Base-by-base conservation (phyloP, 2,329 filamentous ascomycete genomes). In the Sphaerulina vaccinii region DNA sequence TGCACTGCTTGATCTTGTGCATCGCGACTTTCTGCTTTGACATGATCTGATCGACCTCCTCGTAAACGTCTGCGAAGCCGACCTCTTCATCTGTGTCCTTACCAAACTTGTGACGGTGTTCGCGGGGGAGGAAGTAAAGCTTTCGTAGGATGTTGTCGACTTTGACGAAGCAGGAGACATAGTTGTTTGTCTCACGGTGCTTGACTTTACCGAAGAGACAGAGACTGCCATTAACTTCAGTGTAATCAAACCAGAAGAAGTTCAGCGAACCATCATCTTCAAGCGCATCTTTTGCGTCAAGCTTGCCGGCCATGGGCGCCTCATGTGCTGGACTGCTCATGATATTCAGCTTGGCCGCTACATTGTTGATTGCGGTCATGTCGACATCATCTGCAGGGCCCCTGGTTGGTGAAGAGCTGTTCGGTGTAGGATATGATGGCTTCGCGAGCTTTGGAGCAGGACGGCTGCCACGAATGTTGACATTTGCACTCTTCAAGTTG, bases 241-340 rank as follows among this genome's bases (percentile, higher is more conserved):
- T 90, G 66, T 96, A 99, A 71, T 99, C 93, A 6, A 88, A 87
- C 93, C 93, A 99, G 75, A 96, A 99, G 75, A 99, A 90, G 61
- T 86, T 86, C 23, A 99, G 77, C 62, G 88, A 95, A 29, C 92
- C 93, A 65, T 99, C 91, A 57, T 88, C 84, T 69, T 97, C 92
- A n/a, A 95, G 74, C n/a, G 88, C 90, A 70, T 95, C 87, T 57
- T 87, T 82, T 52, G 88, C 80, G 58, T 86, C 84, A 42, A 96
- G 79, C 71, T 97, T 99, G 35, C 90, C 90, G 58, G 88, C 81
- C 7, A 75, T 78, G 21, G 76, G 75, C 27, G 77, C 74, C 58
- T 90, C 86, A 2, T 81, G 68, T 5, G 88, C 84, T 3, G 89
- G 85, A 64, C 84, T 90, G 69, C 82, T 90, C 59, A 93, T 78